These are phyloP conservation scores for Magnolia kwangsiensis DNA, from an alignment of 164 flowering plant genomes.

Conservation along the genomic window DNA sequence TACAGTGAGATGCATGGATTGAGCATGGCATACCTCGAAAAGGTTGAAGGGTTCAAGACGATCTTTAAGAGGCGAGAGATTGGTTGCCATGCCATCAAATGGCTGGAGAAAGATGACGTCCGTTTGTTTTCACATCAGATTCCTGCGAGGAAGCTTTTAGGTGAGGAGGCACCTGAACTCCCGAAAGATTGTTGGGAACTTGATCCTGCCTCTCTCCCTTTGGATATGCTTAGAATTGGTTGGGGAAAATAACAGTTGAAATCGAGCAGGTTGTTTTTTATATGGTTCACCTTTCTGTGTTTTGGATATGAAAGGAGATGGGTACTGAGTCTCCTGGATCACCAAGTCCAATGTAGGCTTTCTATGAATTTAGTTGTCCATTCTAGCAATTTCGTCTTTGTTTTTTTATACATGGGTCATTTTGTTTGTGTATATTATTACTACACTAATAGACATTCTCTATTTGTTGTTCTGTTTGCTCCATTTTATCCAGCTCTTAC, in stretches of 20 bases:
- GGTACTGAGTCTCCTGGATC: neutral
- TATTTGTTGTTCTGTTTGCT: too few relatives aligned
- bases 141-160: slow-evolving; percentile 80
- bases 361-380: too few relatives aligned
- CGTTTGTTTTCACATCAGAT: slow-evolving; percentile 77
- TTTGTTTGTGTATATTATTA: too few relatives aligned
- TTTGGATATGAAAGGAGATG: neutral
- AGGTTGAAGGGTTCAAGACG: slow-evolving; percentile 72
- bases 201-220: slow-evolving; percentile 87
- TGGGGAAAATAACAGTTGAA: neutral
- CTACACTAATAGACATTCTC: too few relatives aligned
- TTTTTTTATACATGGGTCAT: too few relatives aligned
- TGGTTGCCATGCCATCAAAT: slow-evolving; percentile 66
- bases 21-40: slow-evolving; percentile 88
- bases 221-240: slow-evolving; percentile 39
- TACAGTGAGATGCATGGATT: slow-evolving; percentile 76
- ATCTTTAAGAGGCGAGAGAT: slow-evolving; percentile 70
- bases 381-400: too few relatives aligned
- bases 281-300: neutral
- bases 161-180: slow-evolving; percentile 42
- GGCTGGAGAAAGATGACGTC: slow-evolving; percentile 58
- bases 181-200: slow-evolving; percentile 87
- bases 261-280: neutral
- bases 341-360: neutral
- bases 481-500: too few relatives aligned